Evolutionary conservation across 2,329 filamentous ascomycete species (phyloP), one percentile per base, ranked within the genome.

Genomic region (Domatiomyces catenatus): DNA sequence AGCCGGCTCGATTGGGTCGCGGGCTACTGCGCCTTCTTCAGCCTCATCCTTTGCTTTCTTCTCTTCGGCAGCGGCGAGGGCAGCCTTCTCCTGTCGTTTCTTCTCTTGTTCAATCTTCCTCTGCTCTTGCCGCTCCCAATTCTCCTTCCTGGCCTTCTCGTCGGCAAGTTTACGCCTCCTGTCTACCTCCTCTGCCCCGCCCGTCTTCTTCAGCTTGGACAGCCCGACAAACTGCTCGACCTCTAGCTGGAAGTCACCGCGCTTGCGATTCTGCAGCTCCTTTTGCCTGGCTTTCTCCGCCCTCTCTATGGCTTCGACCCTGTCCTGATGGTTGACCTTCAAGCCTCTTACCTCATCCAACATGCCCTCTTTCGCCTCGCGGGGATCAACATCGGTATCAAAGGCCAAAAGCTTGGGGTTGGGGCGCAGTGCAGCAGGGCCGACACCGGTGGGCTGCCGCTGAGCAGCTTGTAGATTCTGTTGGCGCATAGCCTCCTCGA

Each of bases 401-500:
- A 69, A 66, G 42, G 69, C 65, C 46, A 75, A 64, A 19, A 36
- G 42, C 7, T 47, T 54, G 4, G 73, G 73, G 45, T 69, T 71
- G 43, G 43, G 22, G 17, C 71, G 68, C 26, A 69, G 51, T 8
- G 70, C 69, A 49, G 66, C 66, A 43, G 59, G 62, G 47, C 73
- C 66, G 12, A 45, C 22, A 62, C 71, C 42, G 66, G 66, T 12
- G 32, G 32, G 10, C 10, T 39, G 8, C 26, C 26, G 45, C 19
- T 24, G 19, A 6, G 69, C 67, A 5, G 76, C 76, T 64, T 93
- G 86, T 68, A 93, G 62, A 50, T 77, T 85, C 65, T 98, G 92
- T 68, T 96, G 88, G 69, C 94, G 94, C n/a, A 89, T 96, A 7
- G 92, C 92, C 68, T 96, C 85, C 68, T 98, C 92, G 15, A 98